Base-by-base conservation (phyloP, 441 rosid species). In the Gossypium armourianum region DNA sequence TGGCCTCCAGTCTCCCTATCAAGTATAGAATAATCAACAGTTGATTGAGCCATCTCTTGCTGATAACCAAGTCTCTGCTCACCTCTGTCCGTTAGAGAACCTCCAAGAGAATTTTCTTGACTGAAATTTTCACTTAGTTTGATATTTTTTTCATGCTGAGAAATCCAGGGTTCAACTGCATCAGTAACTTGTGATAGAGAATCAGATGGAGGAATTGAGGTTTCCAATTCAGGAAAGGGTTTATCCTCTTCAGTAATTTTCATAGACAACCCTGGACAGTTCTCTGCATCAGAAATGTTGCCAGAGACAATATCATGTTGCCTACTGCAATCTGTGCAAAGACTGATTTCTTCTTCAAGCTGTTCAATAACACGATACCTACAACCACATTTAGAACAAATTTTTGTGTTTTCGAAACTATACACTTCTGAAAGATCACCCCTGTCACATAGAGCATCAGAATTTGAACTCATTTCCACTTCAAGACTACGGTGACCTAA, bases 301-400 rank as follows among this genome's bases (percentile, higher is more conserved):
- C 68, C 74, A 71, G 72, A 55, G 62, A 45, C 74, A 28, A 77
- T 67, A 73, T 50, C 73, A 49, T 77, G 78, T 77, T 81, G 83
- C 80, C 77, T 78, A 71, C 81, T 72, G 86, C 99, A 94, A 74
- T 89, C 87, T 49, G 80, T 81, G 82, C 99, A 94, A 64, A 90
- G 84, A 73, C 78, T 71, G 67, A 69, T 68, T 43, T 84, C 88
- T 62, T 47, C 74, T 73, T 84, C 84, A 68, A 65, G 65, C 19
- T 69, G 76, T 75, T 80, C 85, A 23, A 73, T 74, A 63, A 69
- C 83, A 69, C 7, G 73, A 81, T 86, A 89, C 66, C 60, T 73
- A 72, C 83, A 75, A 60, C 93, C 85, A 76, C 97, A 92, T 75
- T 79, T 79, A 54, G 77, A 82, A 82, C 99, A 94, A 47, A 83